Conservation (phyloP, 2,329 filamentous ascomycete genomes). For the Mariannaea sp. region DNA sequence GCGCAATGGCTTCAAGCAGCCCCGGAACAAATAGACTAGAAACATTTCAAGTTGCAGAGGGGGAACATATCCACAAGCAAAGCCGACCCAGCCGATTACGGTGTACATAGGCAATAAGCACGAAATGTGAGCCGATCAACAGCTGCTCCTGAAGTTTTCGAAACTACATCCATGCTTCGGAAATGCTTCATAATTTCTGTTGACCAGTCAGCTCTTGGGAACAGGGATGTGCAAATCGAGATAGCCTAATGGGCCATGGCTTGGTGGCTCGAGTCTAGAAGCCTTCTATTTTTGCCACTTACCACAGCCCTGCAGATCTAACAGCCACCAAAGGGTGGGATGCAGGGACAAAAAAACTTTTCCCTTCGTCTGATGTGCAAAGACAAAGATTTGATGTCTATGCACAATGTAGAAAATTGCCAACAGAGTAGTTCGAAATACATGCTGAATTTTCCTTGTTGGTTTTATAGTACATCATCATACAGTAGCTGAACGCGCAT, state of each 20-base stretch:
- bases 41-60: background rate
- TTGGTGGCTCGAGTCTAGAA: conserved; percentile 21
- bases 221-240: conserved; percentile 13
- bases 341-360: background rate
- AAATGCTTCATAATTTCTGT: background rate
- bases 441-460: no score
- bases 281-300: conserved; percentile 28
- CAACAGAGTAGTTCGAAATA: no score
- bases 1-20: no score
- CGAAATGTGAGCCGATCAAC: conserved; percentile 4
- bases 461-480: no score
- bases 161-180: background rate
- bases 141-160: background rate
- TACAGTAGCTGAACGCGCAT: no score
- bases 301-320: background rate
- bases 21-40: no score
- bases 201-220: background rate
- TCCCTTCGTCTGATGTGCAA: background rate
- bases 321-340: background rate
- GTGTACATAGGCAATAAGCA: no score
- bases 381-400: no score
- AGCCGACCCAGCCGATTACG: background rate
- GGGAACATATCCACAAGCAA: background rate
- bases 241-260: conserved; percentile 12
- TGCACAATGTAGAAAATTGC: no score